Evolutionary conservation across 495 filamentous ascomycete genomes (phyloP), one percentile per base, ranked within the genome.

Genomic region (Aspergillus egyptiacus): DNA sequence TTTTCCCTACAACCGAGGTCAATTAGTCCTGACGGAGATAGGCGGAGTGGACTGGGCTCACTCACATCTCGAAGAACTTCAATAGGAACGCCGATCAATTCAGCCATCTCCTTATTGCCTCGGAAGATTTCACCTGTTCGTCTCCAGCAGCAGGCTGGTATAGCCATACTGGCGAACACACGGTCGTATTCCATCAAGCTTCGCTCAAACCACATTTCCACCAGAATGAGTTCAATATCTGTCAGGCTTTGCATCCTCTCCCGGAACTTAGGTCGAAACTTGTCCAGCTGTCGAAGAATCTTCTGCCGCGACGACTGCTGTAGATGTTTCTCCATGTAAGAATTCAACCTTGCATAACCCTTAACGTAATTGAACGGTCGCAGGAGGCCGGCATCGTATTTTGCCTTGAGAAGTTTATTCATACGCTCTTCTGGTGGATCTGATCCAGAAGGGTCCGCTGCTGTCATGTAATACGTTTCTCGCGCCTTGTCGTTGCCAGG

Each of bases 281-380:
- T 83, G 66, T 94, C 88, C 23, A 99, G 70, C 60, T 96, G 91
- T 43, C 87, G 78, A 15, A 95, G 68, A 59, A 98, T 96, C 70
- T 89, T 90, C 57, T 91, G 76, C 42, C 90, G 88, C 38, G 86
- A 90, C 8, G 72, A 64, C 40, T 81, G 79, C 47, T 85, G 79
- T 66, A 96, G 84, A 60, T 97, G 80, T 50, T 79, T 79, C 52
- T 94, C 88, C 81, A 98, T 93, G 62, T 96, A 97, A 48, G 79
- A 78, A 41, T 89, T 85, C 27, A 98, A 70, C 15, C 89, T 76
- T 6, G 89, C 86, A 59, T 97, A 98, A 9, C 94, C 93, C 58
- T 95, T 94, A 53, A 96, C 85, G 66, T 98, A 97, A 65, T 96
- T 96, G 75, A 97, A 98, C 7, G 93, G 93, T 60, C 90, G 90